A percentile compares a stretch with the other conserved stretches of the same genome.
phyloP scores from a whole-genome alignment of 805 yeast genomes.

The Yamadazyma scolyti region DNA sequence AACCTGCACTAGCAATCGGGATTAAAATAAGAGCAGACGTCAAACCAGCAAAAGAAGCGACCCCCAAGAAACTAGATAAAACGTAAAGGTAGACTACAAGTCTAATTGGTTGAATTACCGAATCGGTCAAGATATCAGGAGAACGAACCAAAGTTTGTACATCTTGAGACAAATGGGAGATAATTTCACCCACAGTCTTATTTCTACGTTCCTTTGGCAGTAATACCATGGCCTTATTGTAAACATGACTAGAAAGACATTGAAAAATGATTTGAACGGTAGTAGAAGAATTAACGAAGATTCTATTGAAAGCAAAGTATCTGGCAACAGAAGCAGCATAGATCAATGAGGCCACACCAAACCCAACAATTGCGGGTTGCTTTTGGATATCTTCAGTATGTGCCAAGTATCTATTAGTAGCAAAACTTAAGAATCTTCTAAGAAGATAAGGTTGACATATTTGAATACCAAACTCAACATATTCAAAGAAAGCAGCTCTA shows the following conservation, averaged over 20 bases:
- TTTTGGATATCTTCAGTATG: background rate
- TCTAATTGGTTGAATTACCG: slow-evolving; percentile 21
- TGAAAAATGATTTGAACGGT: slow-evolving; percentile 16
- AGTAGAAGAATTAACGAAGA: slow-evolving; percentile 11
- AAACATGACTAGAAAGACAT: slow-evolving; percentile 21
- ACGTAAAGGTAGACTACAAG: slow-evolving; percentile 24
- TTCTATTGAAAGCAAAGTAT: slow-evolving; percentile 20
- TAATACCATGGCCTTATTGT: slow-evolving; percentile 24
- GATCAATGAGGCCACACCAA: slow-evolving; percentile 19
- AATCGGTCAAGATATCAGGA: slow-evolving; percentile 15
- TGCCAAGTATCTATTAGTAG: slow-evolving; percentile 6
- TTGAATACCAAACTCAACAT: slow-evolving; percentile 10
- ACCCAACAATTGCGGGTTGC: slow-evolving; percentile 25
- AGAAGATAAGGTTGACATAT: slow-evolving; percentile 12
- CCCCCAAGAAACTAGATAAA: slow-evolving; percentile 30
- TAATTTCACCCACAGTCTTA: slow-evolving; percentile 31
- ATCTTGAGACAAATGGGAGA: slow-evolving; percentile 31
- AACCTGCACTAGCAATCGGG: slow-evolving; percentile 25
- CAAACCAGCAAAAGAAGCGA: slow-evolving; percentile 35
- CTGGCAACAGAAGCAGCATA: slow-evolving; percentile 22
- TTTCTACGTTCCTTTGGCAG: slow-evolving; percentile 29
- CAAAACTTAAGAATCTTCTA: slow-evolving; percentile 11
- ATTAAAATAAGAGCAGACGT: slow-evolving; percentile 26
- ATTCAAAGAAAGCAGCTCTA: slow-evolving; percentile 6
- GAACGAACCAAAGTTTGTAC: slow-evolving; percentile 14